Conservation (phyloP, 768 basidiomycete species). For the Tylopilus felleus region DNA sequence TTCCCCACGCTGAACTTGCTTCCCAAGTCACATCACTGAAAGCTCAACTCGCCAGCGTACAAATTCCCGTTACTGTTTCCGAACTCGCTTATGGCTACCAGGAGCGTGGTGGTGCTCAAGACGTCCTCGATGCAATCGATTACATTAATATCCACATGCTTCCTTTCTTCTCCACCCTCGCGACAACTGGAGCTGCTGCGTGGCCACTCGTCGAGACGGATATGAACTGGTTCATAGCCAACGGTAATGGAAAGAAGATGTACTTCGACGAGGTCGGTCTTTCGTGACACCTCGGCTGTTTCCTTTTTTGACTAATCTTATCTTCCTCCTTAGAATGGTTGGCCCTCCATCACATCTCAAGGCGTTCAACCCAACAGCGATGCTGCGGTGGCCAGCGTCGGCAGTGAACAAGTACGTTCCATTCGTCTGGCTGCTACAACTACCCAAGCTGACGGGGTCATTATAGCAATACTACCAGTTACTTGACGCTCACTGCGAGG, state of each 20-base stretch:
- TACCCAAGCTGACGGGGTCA: background rate
- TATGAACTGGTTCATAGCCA: conserved; percentile 61
- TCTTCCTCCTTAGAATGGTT: conserved; percentile 74
- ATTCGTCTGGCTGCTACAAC: background rate
- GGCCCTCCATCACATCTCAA: conserved; percentile 65
- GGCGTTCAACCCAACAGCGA: conserved; percentile 66
- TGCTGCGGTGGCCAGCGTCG: conserved; percentile 54
- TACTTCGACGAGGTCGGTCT: conserved; percentile 60
- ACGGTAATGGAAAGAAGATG: conserved; percentile 69
- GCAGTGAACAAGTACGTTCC: conserved; percentile 53
- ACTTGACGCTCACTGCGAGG: conserved; percentile 59
- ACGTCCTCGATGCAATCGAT: conserved; percentile 58
- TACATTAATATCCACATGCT: conserved; percentile 68
- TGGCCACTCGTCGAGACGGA: conserved; percentile 64
- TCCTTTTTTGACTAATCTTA: background rate
- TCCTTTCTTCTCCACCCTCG: conserved; percentile 52
- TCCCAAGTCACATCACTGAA: conserved; percentile 50
- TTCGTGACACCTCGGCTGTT: background rate
- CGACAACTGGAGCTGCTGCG: conserved; percentile 46
- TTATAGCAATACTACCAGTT: conserved; percentile 53
- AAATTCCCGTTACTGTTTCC: conserved; percentile 66
- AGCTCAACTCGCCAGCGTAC: conserved; percentile 43
- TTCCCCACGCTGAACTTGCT: conserved; percentile 47
- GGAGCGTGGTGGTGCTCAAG: conserved; percentile 46
- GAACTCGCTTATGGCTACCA: conserved; percentile 64